Conservation (phyloP, 306 rosid species). For the Prosopis cineraria region DNA sequence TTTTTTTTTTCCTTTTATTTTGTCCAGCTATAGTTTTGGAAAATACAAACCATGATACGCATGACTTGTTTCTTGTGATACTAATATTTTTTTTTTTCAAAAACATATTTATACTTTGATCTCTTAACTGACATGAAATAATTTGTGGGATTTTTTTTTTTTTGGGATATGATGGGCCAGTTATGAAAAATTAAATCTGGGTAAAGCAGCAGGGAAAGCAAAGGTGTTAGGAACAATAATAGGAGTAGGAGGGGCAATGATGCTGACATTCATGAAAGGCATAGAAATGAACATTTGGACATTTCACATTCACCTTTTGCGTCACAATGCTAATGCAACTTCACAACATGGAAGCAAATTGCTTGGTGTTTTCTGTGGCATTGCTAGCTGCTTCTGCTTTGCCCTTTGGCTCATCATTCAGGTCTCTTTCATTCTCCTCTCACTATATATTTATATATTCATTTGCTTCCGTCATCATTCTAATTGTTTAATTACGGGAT, state of each 20-base stretch:
- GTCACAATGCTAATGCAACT: not conserved
- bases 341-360: slow-evolving; percentile 33
- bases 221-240: slow-evolving; percentile 44
- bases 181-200: slow-evolving; percentile 33
- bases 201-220: slow-evolving; percentile 34
- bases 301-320: slow-evolving; percentile 44
- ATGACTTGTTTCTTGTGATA: no score
- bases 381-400: slow-evolving; percentile 42
- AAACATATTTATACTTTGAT: no score
- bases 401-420: slow-evolving; percentile 54
- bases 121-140: no score
- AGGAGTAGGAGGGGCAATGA: slow-evolving; percentile 49
- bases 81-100: no score
- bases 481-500: no score
- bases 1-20: no score
- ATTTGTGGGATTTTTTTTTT: no score
- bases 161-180: not conserved
- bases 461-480: no score
- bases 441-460: no score
- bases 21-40: no score
- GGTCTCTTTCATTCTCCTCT: slow-evolving; percentile 14
- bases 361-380: slow-evolving; percentile 42
- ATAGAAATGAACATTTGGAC: slow-evolving; percentile 42
- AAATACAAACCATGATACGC: no score
- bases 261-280: slow-evolving; percentile 45